Conservation (phyloP, 1,284 basidiomycete genomes). For the Coriolopsis trogii region DNA sequence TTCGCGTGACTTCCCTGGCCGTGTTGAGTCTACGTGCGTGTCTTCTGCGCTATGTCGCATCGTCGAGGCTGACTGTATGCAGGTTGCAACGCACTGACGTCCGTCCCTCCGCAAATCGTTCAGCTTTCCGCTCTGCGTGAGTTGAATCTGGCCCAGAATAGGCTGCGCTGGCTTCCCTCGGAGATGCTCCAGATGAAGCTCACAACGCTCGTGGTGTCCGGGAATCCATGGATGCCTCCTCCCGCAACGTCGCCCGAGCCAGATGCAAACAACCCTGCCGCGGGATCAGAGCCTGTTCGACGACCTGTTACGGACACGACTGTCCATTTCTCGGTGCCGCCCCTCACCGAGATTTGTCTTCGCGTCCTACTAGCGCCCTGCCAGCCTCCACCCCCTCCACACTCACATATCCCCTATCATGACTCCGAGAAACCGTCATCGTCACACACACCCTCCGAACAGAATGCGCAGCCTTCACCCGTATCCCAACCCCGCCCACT, state of each 20-base stretch:
- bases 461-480: no score
- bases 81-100: conserved; percentile 61
- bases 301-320: conserved; percentile 25
- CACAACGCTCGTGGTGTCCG: conserved; percentile 46
- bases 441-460: background rate
- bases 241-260: conserved; percentile 21
- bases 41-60: background rate
- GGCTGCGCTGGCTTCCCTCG: conserved; percentile 61
- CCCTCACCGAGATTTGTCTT: conserved; percentile 53
- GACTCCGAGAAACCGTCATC: no score
- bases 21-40: conserved; percentile 59
- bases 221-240: conserved; percentile 58
- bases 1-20: conserved; percentile 52
- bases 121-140: conserved; percentile 55
- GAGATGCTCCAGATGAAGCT: conserved; percentile 63
- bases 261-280: background rate
- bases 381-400: background rate
- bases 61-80: background rate
- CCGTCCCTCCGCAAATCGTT: conserved; percentile 68
- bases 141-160: conserved; percentile 66
- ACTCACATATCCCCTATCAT: background rate
- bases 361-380: conserved; percentile 47
- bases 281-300: background rate
- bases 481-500: conserved; percentile 21
- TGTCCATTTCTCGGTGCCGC: conserved; percentile 38